Percentiles rank a stretch among this genome's conserved stretches.
Conservation (phyloP, 495 filamentous ascomycete genomes). For the Staphylotrichum longicolle region DNA sequence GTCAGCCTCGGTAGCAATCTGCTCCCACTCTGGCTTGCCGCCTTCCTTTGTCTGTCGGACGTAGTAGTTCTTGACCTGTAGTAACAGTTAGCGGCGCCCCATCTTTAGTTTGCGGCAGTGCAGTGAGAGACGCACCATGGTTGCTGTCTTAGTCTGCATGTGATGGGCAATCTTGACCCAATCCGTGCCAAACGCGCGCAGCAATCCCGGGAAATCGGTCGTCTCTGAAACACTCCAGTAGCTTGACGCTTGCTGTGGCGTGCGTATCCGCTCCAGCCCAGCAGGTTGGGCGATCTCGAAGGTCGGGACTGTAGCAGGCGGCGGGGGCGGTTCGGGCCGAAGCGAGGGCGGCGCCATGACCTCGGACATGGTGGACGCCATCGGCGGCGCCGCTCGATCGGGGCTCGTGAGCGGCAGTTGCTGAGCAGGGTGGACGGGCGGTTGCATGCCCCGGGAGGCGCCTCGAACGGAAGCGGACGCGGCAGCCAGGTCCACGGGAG, state of each 20-base stretch:
- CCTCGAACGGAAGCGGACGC: slow-evolving; percentile 38
- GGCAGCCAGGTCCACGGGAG: slow-evolving; percentile 35
- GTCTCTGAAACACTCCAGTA: slow-evolving; percentile 97
- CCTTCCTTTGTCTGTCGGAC: slow-evolving; percentile 70
- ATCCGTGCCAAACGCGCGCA: slow-evolving; percentile 84
- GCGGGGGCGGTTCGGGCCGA: slow-evolving; percentile 47
- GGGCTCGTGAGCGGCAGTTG: slow-evolving; percentile 37
- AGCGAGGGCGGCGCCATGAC: slow-evolving; percentile 51
- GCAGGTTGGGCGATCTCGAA: slow-evolving; percentile 43
- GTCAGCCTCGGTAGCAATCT: slow-evolving; percentile 68
- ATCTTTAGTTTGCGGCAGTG: slow-evolving; percentile 6
- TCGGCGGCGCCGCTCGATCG: slow-evolving; percentile 36
- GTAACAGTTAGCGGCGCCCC: slow-evolving; percentile 30
- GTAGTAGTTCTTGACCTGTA: slow-evolving; percentile 89
- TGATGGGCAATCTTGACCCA: slow-evolving; percentile 78
- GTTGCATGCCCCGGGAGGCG: slow-evolving; percentile 37
- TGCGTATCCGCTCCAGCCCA: slow-evolving; percentile 46
- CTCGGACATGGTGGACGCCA: slow-evolving; percentile 41
- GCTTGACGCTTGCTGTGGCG: slow-evolving; percentile 70
- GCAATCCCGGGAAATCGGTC: slow-evolving; percentile 71
- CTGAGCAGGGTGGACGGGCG: slow-evolving; percentile 39
- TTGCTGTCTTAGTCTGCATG: slow-evolving; percentile 89
- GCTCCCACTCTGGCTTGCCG: slow-evolving; percentile 63
- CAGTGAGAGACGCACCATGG: slow-evolving; percentile 69
- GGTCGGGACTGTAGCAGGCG: slow-evolving; percentile 35